Evolutionary conservation across 1,284 basidiomycete genomes (phyloP).

Genomic region (Rhizoctonia solani): DNA sequence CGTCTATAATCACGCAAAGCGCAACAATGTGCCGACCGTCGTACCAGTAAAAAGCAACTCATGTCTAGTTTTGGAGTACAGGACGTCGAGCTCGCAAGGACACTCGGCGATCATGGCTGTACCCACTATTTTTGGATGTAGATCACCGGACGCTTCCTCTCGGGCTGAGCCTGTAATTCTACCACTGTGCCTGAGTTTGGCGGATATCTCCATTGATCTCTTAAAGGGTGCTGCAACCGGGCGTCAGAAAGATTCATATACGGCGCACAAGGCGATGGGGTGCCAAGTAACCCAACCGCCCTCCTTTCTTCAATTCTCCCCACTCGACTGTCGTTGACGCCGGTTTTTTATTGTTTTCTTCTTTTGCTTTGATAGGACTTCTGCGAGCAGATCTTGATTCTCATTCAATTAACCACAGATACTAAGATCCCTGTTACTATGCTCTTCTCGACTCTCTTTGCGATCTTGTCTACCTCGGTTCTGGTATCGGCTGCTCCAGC

Average conservation of each 20-base stretch:
- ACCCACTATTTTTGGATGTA: background rate
- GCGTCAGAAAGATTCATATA: background rate
- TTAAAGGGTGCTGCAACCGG: background rate
- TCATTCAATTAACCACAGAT: background rate
- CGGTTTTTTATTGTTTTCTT: background rate
- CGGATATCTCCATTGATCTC: background rate
- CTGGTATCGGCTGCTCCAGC: background rate
- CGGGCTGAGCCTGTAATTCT: background rate
- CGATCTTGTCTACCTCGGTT: background rate
- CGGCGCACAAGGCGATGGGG: background rate
- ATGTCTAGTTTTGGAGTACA: too few relatives aligned
- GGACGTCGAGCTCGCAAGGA: too few relatives aligned
- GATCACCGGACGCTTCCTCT: background rate
- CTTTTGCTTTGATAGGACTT: background rate
- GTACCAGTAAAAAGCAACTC: too few relatives aligned
- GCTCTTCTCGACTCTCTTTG: constrained; percentile 8
- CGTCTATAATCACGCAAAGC: too few relatives aligned
- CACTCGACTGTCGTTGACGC: constrained; percentile 19
- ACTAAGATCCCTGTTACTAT: background rate
- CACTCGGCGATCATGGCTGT: background rate
- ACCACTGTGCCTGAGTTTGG: background rate
- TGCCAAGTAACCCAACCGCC: background rate
- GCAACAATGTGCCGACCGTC: too few relatives aligned
- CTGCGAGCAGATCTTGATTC: constrained; percentile 26
- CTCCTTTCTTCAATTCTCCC: background rate